Evolutionary conservation across 2,329 filamentous ascomycete genomes (phyloP).

Genomic region (Cytospora schulzeri): DNA sequence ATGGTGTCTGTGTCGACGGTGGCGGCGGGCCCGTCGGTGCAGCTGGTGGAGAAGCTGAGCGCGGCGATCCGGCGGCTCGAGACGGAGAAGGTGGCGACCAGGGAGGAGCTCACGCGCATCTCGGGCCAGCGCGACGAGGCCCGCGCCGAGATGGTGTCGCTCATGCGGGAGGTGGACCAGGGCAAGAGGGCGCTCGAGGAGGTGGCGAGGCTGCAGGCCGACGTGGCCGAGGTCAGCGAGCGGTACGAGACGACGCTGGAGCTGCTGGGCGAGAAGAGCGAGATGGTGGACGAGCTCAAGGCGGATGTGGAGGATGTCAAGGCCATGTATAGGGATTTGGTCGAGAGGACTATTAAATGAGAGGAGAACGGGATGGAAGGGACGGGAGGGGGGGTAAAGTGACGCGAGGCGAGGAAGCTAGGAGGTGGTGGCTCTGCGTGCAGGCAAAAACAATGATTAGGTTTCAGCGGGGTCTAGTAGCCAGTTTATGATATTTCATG

Average conservation of each 20-base stretch:
- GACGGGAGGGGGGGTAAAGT: background rate
- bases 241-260: slow-evolving; percentile 91
- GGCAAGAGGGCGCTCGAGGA: slow-evolving; percentile 62
- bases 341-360: slow-evolving; percentile 78
- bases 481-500: slow-evolving; percentile 25
- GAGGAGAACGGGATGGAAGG: background rate
- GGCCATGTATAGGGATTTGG: slow-evolving; percentile 91
- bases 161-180: slow-evolving; percentile 85
- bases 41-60: slow-evolving; percentile 95
- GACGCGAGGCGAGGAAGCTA: background rate
- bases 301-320: slow-evolving; percentile 92
- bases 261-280: slow-evolving; percentile 95
- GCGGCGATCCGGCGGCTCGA: slow-evolving; percentile 89
- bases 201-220: slow-evolving; percentile 66
- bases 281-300: slow-evolving; percentile 86
- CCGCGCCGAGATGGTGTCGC: slow-evolving; percentile 81
- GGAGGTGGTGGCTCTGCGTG: background rate
- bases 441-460: slow-evolving; percentile 2
- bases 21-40: slow-evolving; percentile 87
- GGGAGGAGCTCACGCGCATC: slow-evolving; percentile 82
- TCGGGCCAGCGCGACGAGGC: slow-evolving; percentile 88
- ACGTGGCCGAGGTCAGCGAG: slow-evolving; percentile 69
- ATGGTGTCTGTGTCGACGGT: slow-evolving; percentile 88
- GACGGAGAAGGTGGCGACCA: slow-evolving; percentile 84
- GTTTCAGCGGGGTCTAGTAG: slow-evolving; percentile 13